Base-by-base conservation (phyloP, 768 basidiomycete species). In the Antrodiella citrinella region DNA sequence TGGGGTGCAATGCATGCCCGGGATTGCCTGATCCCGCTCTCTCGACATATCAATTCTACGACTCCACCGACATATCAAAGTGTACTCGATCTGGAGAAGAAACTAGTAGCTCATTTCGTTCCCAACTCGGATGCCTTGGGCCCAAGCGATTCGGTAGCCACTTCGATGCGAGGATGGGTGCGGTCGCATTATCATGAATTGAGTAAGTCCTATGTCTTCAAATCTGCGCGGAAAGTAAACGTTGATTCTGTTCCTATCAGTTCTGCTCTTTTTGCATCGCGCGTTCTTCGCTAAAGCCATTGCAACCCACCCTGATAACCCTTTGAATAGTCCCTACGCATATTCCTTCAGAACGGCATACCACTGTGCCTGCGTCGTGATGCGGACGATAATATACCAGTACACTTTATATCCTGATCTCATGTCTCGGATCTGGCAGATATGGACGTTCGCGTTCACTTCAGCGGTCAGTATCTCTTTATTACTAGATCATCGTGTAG, bases 1-100 rank as follows among this genome's bases (percentile, higher is more conserved):
- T 86, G 84, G 84, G 67, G 69, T 50, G 79, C 71, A 58, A 74
- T 74, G 12, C 85, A 82, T 56, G 74, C 81, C 2, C 65, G 69
- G 2, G 81, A 85, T 56, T 78, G 76, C 50, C 73, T 83, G 3
- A 73, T 82, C 2, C 80, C 82, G 1, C 77, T 84, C 4, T 71
- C 76, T 0, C 62, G 75, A 3, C 71, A 73, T 4, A 82, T 82
- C 0, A 64, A 82, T 39, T 78, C 77, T 0, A 74, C 82, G 0
- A 77, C 81, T 50, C 67, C 79, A 2, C 82, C 83, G 0, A 76
- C 71, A 30, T 81, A 81, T 54, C 68, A 73, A 30, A 54, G 62
- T 3, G 64, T 81, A 45, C 62, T 77, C 41, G 74, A 73, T 5
- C 60, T 82, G 4, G 80, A 81, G 58, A 57, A 59, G 20, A 78